Evolutionary conservation across 441 rosid species (phyloP).

Genomic region (Isatis lusitanica): DNA sequence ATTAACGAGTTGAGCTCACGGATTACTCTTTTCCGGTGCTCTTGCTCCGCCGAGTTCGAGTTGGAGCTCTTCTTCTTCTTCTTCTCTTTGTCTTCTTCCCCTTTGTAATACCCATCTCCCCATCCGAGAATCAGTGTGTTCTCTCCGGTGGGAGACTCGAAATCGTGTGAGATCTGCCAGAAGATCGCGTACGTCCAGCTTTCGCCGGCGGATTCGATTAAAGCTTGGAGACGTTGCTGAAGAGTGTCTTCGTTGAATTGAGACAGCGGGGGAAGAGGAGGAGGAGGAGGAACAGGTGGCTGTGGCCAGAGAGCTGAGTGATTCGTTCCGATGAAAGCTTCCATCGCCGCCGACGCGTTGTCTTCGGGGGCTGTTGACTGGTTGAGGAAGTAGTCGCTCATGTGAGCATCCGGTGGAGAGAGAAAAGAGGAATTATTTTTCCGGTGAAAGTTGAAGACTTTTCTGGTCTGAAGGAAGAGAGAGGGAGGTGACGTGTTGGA

Average conservation of each 20-base stretch:
- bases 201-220: constrained; percentile 75
- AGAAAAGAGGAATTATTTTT: not conserved
- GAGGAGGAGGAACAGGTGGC: constrained; percentile 40
- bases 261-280: constrained; percentile 39
- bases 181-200: constrained; percentile 94
- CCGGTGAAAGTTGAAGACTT: constrained; percentile 28
- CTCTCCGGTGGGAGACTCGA: constrained; percentile 38
- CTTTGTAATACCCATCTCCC: constrained; percentile 96
- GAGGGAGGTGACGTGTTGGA: constrained; percentile 34
- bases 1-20: constrained; percentile 87
- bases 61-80: constrained; percentile 33
- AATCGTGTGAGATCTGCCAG: constrained; percentile 86
- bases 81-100: constrained; percentile 73
- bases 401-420: constrained; percentile 25
- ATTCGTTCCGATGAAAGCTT: constrained; percentile 82
- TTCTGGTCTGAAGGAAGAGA: constrained; percentile 5
- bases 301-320: constrained; percentile 67
- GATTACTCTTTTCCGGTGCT: constrained; percentile 77
- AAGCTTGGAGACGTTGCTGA: constrained; percentile 83
- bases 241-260: constrained; percentile 76
- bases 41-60: constrained; percentile 58
- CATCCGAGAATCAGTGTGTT: constrained; percentile 57
- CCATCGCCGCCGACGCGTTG: constrained; percentile 84
- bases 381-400: constrained; percentile 56
- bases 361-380: constrained; percentile 56